Percentiles rank a stretch among this genome's conserved stretches.
Evolutionary conservation across 768 basidiomycete genomes (phyloP).

Genomic region (Lactarius hengduanensis): DNA sequence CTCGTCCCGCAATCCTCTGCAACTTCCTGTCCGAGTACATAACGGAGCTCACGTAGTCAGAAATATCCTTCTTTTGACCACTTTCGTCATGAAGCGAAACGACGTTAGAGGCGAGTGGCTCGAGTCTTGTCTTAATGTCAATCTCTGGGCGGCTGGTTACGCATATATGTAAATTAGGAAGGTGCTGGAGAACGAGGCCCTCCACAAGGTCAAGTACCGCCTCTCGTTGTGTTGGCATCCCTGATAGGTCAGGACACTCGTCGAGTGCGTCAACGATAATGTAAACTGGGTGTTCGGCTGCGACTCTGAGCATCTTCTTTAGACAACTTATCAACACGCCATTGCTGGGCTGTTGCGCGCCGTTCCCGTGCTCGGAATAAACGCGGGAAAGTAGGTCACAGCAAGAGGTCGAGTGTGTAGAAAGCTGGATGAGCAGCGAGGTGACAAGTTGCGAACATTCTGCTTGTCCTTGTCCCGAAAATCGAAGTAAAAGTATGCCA

Average conservation of each 20-base stretch:
- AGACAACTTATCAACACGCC: not conserved
- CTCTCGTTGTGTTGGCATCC: not conserved
- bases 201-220: not conserved
- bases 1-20: not conserved
- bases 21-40: constrained; percentile 9
- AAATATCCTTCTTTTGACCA: not conserved
- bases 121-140: not conserved
- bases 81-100: constrained; percentile 3
- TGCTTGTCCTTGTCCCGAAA: not conserved
- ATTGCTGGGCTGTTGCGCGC: not conserved
- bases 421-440: not conserved
- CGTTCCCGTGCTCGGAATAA: not conserved
- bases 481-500: not conserved
- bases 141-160: constrained; percentile 2
- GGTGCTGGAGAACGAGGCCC: not conserved
- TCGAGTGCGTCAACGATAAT: constrained; percentile 3
- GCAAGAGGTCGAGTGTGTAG: not conserved
- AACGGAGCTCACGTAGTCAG: not conserved
- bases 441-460: not conserved
- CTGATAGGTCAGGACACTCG: constrained; percentile 2
- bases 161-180: not conserved
- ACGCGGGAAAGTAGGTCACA: not conserved
- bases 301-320: not conserved
- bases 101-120: not conserved
- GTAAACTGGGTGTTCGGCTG: not conserved